phyloP scores from a whole-genome alignment of 441 rosid species.

The Erodium moschatum region DNA sequence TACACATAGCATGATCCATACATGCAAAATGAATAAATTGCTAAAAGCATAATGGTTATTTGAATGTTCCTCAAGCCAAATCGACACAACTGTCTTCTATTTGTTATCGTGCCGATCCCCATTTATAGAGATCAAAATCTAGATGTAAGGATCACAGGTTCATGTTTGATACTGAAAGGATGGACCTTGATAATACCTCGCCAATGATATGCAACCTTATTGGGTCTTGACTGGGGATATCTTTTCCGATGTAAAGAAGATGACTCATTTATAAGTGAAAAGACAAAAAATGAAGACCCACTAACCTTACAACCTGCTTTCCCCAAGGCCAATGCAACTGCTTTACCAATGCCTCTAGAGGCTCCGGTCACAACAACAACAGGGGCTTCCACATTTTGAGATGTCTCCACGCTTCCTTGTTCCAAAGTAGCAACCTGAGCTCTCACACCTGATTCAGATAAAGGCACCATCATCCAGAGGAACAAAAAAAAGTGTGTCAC shows the following conservation, averaged over 20 bases:
- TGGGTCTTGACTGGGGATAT: too few relatives aligned
- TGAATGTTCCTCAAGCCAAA: neutral
- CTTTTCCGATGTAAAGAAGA: neutral
- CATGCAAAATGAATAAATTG: neutral
- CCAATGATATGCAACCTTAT: too few relatives aligned
- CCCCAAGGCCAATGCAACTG: constrained; percentile 73
- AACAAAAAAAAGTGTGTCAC: neutral
- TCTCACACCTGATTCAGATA: constrained; percentile 29
- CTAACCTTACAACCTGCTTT: constrained; percentile 89
- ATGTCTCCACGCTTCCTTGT: constrained; percentile 34
- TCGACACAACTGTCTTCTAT: neutral
- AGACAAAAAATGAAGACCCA: neutral
- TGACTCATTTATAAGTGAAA: neutral
- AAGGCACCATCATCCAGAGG: neutral
- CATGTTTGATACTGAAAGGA: neutral
- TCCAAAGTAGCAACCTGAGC: constrained; percentile 57
- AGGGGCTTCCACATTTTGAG: constrained; percentile 55
- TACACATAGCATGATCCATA: neutral
- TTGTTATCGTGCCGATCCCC: neutral
- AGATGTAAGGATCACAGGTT: neutral
- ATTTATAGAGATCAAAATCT: neutral
- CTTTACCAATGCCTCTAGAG: constrained; percentile 91
- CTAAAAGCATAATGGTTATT: neutral
- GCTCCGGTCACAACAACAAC: constrained; percentile 88
- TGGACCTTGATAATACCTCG: too few relatives aligned